These are phyloP conservation scores for Tulasnella sp. DNA, from an alignment of 768 basidiomycete species.

Conservation along the genomic window DNA sequence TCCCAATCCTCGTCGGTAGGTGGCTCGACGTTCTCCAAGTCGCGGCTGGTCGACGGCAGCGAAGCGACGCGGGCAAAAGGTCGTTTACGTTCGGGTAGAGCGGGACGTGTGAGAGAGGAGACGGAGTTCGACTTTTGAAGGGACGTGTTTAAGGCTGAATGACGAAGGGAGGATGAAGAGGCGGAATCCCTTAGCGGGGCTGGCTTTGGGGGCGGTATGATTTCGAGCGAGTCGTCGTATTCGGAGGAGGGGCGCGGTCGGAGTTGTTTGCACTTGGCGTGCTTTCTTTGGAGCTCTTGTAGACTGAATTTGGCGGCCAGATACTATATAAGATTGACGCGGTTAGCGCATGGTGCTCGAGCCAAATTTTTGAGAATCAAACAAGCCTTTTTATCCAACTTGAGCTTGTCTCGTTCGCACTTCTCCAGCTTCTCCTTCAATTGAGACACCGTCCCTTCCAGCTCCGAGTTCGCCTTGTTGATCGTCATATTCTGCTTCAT, in stretches of 20 bases:
- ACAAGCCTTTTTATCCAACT: neutral
- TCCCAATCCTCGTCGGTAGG: neutral
- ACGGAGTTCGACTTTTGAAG: neutral
- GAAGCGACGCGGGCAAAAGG: neutral
- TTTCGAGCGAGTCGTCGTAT: neutral
- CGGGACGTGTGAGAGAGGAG: neutral
- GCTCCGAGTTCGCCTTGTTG: neutral
- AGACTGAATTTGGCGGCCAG: neutral
- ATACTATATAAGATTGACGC: neutral
- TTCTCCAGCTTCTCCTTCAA: neutral
- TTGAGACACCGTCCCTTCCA: neutral
- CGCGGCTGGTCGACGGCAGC: neutral
- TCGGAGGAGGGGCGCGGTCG: neutral
- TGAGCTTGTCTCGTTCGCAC: neutral
- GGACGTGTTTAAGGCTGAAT: neutral
- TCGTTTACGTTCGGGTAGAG: neutral
- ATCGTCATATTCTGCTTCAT: neutral
- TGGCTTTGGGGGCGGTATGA: neutral
- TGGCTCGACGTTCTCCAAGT: neutral
- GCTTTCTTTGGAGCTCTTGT: neutral
- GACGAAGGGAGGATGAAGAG: neutral
- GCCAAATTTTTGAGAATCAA: neutral
- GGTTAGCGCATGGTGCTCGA: neutral
- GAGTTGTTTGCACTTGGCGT: neutral
- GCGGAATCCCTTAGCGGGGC: neutral